phyloP scores from a whole-genome alignment of 768 basidiomycete genomes.

The Auricularia heimuer region DNA sequence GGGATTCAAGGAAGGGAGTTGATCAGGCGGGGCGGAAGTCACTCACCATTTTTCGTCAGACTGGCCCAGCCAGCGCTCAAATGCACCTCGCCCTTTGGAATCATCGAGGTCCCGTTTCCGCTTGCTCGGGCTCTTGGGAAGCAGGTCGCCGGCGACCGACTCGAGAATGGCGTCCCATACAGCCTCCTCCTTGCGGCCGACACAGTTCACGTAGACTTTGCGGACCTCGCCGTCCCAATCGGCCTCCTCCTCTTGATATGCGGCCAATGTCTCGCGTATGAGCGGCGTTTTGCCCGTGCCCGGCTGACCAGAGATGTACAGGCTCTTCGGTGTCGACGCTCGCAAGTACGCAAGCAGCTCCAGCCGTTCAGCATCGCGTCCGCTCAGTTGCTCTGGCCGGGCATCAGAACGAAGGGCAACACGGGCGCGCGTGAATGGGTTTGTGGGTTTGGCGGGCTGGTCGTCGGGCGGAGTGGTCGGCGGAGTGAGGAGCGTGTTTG shows the following conservation, averaged over 20 bases:
- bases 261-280: slow-evolving; percentile 49
- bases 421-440: no score
- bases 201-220: slow-evolving; percentile 59
- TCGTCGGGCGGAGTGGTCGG: no score
- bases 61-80: slow-evolving; percentile 4
- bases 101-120: slow-evolving; percentile 29
- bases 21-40: no score
- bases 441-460: no score
- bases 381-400: no score
- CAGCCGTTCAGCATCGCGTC: no score
- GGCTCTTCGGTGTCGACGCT: no score
- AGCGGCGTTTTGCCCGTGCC: slow-evolving; percentile 90
- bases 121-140: slow-evolving; percentile 18
- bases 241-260: slow-evolving; percentile 23
- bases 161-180: slow-evolving; percentile 63
- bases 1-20: no score
- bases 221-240: slow-evolving; percentile 30
- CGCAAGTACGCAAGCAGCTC: no score
- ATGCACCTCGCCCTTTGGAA: slow-evolving; percentile 4
- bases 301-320: slow-evolving; percentile 87
- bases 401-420: no score
- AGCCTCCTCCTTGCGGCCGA: slow-evolving; percentile 41
- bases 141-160: slow-evolving; percentile 31
- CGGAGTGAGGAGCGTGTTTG: no score
- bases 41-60: slow-evolving; percentile 45